Evolutionary conservation across 2,329 filamentous ascomycete species (phyloP).

Genomic region (Hymenoscyphus linearis): DNA sequence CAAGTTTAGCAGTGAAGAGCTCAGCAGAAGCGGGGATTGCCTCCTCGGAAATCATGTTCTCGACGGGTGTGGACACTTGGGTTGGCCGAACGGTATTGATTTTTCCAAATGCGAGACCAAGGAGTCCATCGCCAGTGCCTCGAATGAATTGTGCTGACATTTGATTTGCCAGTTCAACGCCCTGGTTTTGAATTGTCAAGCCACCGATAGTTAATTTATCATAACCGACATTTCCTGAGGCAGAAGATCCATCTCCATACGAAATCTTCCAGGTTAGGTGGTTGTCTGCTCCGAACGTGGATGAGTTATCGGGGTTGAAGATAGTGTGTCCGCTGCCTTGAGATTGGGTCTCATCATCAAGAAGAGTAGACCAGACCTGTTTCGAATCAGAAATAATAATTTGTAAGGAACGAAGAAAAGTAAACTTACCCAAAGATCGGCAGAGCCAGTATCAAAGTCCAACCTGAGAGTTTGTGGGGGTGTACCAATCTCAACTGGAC

Average conservation of each 20-base stretch:
- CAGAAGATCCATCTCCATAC: constrained; percentile 64
- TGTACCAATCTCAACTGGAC: constrained; percentile 58
- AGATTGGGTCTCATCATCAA: constrained; percentile 35
- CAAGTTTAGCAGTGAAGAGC: constrained; percentile 55
- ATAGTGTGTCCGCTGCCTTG: constrained; percentile 40
- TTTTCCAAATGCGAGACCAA: constrained; percentile 59
- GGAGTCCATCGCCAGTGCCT: constrained; percentile 55
- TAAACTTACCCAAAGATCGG: constrained; percentile 59
- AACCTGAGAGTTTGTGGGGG: constrained; percentile 56
- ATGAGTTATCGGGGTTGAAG: constrained; percentile 57
- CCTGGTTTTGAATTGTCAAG: constrained; percentile 54
- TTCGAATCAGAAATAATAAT: constrained; percentile 10
- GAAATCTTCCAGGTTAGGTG: constrained; percentile 57
- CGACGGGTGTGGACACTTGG: constrained; percentile 56
- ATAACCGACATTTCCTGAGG: constrained; percentile 59
- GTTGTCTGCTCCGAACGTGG: constrained; percentile 46
- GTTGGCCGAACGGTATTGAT: constrained; percentile 58
- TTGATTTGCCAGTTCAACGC: constrained; percentile 57
- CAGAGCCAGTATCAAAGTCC: constrained; percentile 67
- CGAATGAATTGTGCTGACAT: constrained; percentile 54
- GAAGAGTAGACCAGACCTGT: constrained; percentile 50
- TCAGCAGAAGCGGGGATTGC: constrained; percentile 45
- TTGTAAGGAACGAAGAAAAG: background rate
- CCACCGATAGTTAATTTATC: constrained; percentile 59
- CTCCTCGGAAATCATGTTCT: constrained; percentile 59